phyloP scores from a whole-genome alignment of 306 rosid genomes.

The Calophaca sinica region DNA sequence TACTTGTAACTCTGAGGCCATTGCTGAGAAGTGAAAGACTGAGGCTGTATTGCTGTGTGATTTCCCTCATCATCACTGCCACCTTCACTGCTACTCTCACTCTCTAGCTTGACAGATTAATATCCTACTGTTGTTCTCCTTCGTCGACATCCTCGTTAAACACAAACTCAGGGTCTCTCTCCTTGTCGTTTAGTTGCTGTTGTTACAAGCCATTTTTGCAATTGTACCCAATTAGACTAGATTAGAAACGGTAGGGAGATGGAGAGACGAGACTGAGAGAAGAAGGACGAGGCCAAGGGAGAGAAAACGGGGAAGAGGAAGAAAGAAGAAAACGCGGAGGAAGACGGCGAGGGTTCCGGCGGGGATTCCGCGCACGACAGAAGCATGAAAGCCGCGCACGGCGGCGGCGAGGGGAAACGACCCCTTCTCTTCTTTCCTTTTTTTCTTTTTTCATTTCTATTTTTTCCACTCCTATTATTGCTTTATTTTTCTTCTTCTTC shows the following conservation, averaged over 20 bases:
- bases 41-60: conserved; percentile 1
- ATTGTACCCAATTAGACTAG: background rate
- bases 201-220: conserved; percentile 45
- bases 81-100: conserved; percentile 37
- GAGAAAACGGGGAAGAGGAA: too few relatives aligned
- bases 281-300: too few relatives aligned
- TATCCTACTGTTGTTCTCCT: conserved; percentile 26
- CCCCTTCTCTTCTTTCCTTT: too few relatives aligned
- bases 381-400: too few relatives aligned
- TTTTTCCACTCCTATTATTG: too few relatives aligned
- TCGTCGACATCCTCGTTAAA: conserved; percentile 49
- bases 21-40: conserved; percentile 65
- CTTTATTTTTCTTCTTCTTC: too few relatives aligned
- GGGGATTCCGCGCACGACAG: too few relatives aligned
- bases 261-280: too few relatives aligned
- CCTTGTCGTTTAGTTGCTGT: background rate
- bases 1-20: conserved; percentile 95
- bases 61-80: conserved; percentile 36
- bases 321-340: too few relatives aligned
- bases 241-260: background rate
- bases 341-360: too few relatives aligned
- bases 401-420: too few relatives aligned
- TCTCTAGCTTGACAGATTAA: conserved; percentile 47
- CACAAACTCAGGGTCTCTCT: conserved; percentile 53
- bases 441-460: too few relatives aligned